Conservation (phyloP, 495 filamentous ascomycete genomes). For the Annulohypoxylon nitens region DNA sequence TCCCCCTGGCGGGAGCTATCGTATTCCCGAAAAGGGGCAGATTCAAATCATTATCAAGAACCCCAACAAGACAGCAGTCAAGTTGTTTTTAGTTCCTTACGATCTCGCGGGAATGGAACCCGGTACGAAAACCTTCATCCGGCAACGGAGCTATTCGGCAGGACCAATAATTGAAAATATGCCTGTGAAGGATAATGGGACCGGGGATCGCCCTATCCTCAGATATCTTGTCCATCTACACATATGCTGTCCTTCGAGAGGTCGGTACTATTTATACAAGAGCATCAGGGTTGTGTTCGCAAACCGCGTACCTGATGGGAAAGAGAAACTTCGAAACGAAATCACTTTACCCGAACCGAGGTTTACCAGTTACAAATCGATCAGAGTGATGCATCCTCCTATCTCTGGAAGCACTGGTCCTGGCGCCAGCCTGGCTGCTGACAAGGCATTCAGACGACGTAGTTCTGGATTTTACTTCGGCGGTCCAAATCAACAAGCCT, state of each 20-base stretch:
- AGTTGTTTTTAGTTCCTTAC: slow-evolving; percentile 94
- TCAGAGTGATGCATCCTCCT: slow-evolving; percentile 61
- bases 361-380: slow-evolving; percentile 86
- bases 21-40: slow-evolving; percentile 95
- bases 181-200: slow-evolving; percentile 44
- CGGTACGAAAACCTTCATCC: slow-evolving; percentile 95
- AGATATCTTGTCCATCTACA: slow-evolving; percentile 95
- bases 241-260: slow-evolving; percentile 87
- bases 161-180: slow-evolving; percentile 85
- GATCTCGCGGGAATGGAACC: slow-evolving; percentile 95
- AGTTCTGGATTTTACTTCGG: slow-evolving; percentile 67
- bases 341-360: slow-evolving; percentile 89
- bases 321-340: slow-evolving; percentile 92
- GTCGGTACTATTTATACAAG: slow-evolving; percentile 91
- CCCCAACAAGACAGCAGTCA: slow-evolving; percentile 95
- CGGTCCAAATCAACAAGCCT: slow-evolving; percentile 48
- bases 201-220: slow-evolving; percentile 79
- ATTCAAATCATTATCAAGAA: slow-evolving; percentile 98
- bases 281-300: slow-evolving; percentile 96
- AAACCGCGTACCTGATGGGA: slow-evolving; percentile 96
- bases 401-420: slow-evolving; percentile 47
- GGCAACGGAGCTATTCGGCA: slow-evolving; percentile 93
- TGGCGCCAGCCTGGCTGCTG: slow-evolving; percentile 61
- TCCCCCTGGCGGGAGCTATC: slow-evolving; percentile 88
- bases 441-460: slow-evolving; percentile 69